phyloP scores from a whole-genome alignment of 2,329 filamentous ascomycete species.

The Aspergillus viridinutans region DNA sequence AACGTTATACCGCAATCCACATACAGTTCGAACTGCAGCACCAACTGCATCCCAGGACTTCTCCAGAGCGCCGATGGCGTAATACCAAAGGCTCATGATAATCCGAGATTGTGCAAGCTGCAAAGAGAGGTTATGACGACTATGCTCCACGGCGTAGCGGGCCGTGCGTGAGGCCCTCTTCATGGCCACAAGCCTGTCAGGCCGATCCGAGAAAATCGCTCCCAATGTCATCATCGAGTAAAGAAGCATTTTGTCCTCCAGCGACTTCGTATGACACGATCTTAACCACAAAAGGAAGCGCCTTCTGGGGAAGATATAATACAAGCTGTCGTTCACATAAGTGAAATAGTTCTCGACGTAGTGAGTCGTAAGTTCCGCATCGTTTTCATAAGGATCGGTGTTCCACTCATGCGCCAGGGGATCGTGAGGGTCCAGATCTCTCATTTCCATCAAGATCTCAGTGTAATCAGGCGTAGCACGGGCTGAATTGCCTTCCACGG shows the following conservation, averaged over 20 bases:
- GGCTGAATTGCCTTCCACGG: conserved; percentile 8
- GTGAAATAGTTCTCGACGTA: conserved; percentile 55
- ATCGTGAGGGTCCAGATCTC: conserved; percentile 25
- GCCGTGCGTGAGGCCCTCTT: conserved; percentile 53
- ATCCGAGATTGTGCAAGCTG: conserved; percentile 65
- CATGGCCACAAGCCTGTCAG: conserved; percentile 43
- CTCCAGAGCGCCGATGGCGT: conserved; percentile 55
- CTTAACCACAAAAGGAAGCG: conserved; percentile 54
- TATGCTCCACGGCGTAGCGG: conserved; percentile 52
- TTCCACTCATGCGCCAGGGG: conserved; percentile 41
- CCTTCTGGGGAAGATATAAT: conserved; percentile 53
- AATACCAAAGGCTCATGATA: conserved; percentile 63
- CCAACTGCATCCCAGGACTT: conserved; percentile 63
- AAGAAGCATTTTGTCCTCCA: conserved; percentile 56
- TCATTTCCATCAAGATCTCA: conserved; percentile 30
- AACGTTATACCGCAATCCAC: conserved; percentile 59
- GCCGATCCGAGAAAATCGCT: conserved; percentile 50
- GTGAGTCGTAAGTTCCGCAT: conserved; percentile 48
- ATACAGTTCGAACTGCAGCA: conserved; percentile 57
- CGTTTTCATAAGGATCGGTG: conserved; percentile 51
- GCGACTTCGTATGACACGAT: conserved; percentile 45
- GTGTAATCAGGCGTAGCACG: conserved; percentile 21
- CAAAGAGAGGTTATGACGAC: conserved; percentile 52
- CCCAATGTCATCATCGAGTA: conserved; percentile 58
- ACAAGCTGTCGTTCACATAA: conserved; percentile 52